Base-by-base conservation (phyloP, 441 rosid genomes). In the Adansonia grandidieri region DNA sequence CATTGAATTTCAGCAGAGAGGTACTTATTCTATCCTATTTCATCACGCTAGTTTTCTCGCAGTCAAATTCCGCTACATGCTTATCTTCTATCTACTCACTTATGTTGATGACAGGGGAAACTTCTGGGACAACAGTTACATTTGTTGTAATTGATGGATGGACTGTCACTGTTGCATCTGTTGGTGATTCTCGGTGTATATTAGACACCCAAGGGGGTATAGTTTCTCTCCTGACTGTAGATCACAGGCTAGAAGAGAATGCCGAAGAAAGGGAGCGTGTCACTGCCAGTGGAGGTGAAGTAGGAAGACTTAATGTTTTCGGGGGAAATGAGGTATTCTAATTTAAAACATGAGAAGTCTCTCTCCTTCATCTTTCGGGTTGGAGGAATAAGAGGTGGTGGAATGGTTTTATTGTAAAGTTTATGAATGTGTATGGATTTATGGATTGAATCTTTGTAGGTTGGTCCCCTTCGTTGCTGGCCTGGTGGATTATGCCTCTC, bases 221-320 rank as follows among this genome's bases (percentile, higher is more conserved):
- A 71, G 95, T 96, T 69, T 93, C 97, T 71, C 92, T 96, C 0
- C 85, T 96, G 86, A 96, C 99, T 5, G 99, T 92, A 42, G 99
- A 96, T 85, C 98, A 93, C 77, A 89, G 99, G 86, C 86, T 96
- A 22, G 99, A 96, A 86, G 99, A 96, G 84, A 96, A 96, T 84
- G 95, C 47, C 17, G 98, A 92, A 86, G 99, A 96, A 88, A 88
- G 99, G 82, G 99, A 94, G 86, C 98, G 99, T 50, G 93, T 96
- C 79, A 96, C 98, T 85, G 99, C 99, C 70, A 93, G 99, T 80
- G 99, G 99, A 15, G 99, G 99, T 76, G 98, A 96, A 90, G 99
- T 93, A 11, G 99, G 99, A 79, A 90, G 99, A 81, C 94, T 96
- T 77, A 92, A 93, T 80, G 87, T 91, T 79, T 96, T 88, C 51